phyloP scores from a whole-genome alignment of 805 yeast genomes.

The Ogataea methylovora region DNA sequence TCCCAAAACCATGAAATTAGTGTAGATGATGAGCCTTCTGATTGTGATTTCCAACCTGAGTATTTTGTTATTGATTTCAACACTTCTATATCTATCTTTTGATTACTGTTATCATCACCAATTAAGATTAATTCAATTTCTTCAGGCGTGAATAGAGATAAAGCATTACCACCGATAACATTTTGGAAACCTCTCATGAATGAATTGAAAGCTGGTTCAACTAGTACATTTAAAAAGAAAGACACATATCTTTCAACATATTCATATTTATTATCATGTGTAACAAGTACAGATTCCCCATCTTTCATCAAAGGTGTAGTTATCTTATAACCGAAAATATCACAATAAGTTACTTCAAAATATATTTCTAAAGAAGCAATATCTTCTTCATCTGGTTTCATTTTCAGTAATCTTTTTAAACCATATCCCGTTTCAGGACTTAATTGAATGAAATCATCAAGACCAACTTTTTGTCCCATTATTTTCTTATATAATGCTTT shows the following conservation, averaged over 20 bases:
- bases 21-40: slow-evolving; percentile 25
- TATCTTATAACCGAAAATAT: slow-evolving; percentile 34
- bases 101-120: slow-evolving; percentile 51
- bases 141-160: slow-evolving; percentile 71
- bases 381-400: slow-evolving; percentile 36
- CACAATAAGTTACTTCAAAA: slow-evolving; percentile 57
- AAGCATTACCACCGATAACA: slow-evolving; percentile 75
- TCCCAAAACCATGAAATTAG: slow-evolving; percentile 88
- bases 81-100: slow-evolving; percentile 55
- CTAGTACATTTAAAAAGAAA: slow-evolving; percentile 51
- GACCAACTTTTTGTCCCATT: slow-evolving; percentile 42
- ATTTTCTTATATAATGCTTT: slow-evolving; percentile 68
- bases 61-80: slow-evolving; percentile 70
- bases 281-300: slow-evolving; percentile 54
- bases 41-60: slow-evolving; percentile 42
- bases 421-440: slow-evolving; percentile 61
- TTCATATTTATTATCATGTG: slow-evolving; percentile 43
- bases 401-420: slow-evolving; percentile 37
- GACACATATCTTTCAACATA: slow-evolving; percentile 60
- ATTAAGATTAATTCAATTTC: slow-evolving; percentile 75
- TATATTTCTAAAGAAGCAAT: slow-evolving; percentile 39
- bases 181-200: slow-evolving; percentile 65
- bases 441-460: slow-evolving; percentile 61
- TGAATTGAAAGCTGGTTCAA: slow-evolving; percentile 43
- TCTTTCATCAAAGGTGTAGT: slow-evolving; percentile 46